Base-by-base conservation (phyloP, 2,329 filamentous ascomycete species). In the Sarocladiaceae sp. region DNA sequence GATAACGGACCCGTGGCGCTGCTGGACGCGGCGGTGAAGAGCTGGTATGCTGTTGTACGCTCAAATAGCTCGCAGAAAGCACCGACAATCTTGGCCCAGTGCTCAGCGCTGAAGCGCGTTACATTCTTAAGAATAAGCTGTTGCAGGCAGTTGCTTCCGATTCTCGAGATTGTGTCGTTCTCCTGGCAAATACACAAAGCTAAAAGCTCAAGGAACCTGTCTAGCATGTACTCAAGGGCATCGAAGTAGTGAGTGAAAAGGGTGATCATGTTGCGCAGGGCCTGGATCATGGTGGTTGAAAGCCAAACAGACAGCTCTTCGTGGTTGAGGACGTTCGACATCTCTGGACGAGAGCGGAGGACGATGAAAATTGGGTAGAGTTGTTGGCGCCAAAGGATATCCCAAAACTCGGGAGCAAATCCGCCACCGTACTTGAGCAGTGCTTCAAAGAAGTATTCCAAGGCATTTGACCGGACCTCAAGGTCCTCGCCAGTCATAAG, bases 301-400 rank as follows among this genome's bases (percentile, higher is more conserved):
- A 99, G 78, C 94, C 94, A 99, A 2, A 99, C 94, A 0, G 94
- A 97, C 18, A 97, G 78, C 65, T 99, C 94, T 69, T 99, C 95
- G 62, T 97, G 92, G 63, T 93, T 97, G 31, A 93, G 81, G 13
- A 93, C 92, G 64, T 97, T 97, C 23, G 87, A 87, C 87, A 97
- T 95, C 67, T 99, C 94, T 0, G 93, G 95, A 57, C 94, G 90
- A 17, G 94, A 97, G 59, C 96, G 91, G 39, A 99, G 73, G 2
- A 99, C 95, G 80, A 97, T 92, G 72, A 99, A 99, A 59, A 99
- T 99, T 1, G 94, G 95, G 60, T 96, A 97, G 1, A 99, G 80
- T 54, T 99, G 82, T 66, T 99, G 94, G 48, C 93, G 84, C 92
- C 94, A 99, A 1, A 99, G 79, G 17, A 94, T 96, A 67, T 99